These are phyloP conservation scores for Wickerhamomyces bisporus DNA, from an alignment of 805 yeast genomes.

Conservation along the genomic window DNA sequence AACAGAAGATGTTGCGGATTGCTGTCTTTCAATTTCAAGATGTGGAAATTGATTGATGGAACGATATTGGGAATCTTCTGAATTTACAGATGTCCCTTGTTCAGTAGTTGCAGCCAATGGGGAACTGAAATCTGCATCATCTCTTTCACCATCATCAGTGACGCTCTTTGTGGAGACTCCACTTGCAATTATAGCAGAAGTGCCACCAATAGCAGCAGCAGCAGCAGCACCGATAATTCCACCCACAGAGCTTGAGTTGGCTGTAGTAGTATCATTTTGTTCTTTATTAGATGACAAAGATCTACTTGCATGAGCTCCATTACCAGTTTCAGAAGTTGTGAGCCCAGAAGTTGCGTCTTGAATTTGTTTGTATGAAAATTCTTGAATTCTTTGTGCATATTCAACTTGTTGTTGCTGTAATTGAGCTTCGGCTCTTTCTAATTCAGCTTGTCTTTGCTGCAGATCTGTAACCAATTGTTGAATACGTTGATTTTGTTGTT, in stretches of 20 bases:
- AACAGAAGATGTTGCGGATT: slow-evolving; percentile 83
- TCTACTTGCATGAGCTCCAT: too few relatives aligned
- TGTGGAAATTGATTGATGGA: slow-evolving; percentile 13
- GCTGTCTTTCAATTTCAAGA: slow-evolving; percentile 48
- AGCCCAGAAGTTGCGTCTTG: slow-evolving; percentile 25
- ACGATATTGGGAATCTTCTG: slow-evolving; percentile 22
- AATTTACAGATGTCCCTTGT: slow-evolving; percentile 21
- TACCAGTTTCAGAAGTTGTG: slow-evolving; percentile 2
- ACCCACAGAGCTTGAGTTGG: slow-evolving; percentile 19
- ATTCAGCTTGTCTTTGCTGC: slow-evolving; percentile 30
- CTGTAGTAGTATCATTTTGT: slow-evolving; percentile 8
- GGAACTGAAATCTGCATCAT: slow-evolving; percentile 19
- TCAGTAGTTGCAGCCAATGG: slow-evolving; percentile 21
- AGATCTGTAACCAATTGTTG: slow-evolving; percentile 30
- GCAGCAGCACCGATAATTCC: slow-evolving; percentile 24
- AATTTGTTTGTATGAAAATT: slow-evolving; percentile 34
- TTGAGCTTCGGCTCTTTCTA: slow-evolving; percentile 36
- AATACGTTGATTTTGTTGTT: slow-evolving; percentile 32
- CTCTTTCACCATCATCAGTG: slow-evolving; percentile 27
- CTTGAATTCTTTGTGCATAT: slow-evolving; percentile 35
- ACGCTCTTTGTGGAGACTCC: slow-evolving; percentile 11
- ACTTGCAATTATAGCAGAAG: slow-evolving; percentile 22
- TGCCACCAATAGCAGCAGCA: slow-evolving; percentile 14
- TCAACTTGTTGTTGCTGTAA: slow-evolving; percentile 32
- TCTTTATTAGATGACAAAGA: slow-evolving; percentile 11